A percentile compares a stretch with the other conserved stretches of the same genome.
Evolutionary conservation across 139 green algal species (phyloP).

Genomic region (Coelastrella sp.): DNA sequence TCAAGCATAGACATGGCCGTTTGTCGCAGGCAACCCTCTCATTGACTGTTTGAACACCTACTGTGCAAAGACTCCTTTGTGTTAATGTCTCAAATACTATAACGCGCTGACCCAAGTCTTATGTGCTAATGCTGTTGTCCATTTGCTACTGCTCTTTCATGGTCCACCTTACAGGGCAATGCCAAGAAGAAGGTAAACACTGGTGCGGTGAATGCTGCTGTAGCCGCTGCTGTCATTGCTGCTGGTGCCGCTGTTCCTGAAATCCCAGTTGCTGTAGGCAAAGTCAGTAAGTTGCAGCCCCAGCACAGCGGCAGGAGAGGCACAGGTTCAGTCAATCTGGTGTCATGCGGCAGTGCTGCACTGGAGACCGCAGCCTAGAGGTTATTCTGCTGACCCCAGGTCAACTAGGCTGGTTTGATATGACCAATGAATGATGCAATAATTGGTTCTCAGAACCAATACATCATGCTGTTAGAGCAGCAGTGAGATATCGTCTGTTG

Average conservation of each 20-base stretch:
- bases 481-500: too few species aligned
- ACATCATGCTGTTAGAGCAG: too few species aligned
- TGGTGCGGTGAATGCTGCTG: neutral
- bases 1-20: too few species aligned
- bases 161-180: neutral
- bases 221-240: neutral
- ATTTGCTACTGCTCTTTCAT: too few species aligned
- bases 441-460: too few species aligned
- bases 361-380: neutral
- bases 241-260: neutral
- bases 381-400: too few species aligned
- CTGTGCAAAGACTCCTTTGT: too few species aligned
- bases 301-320: neutral
- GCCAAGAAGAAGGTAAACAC: constrained; percentile 7
- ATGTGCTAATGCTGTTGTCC: too few species aligned
- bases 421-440: neutral
- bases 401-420: neutral
- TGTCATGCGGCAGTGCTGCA: neutral
- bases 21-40: too few species aligned
- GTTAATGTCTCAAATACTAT: too few species aligned
- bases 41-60: too few species aligned
- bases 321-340: neutral
- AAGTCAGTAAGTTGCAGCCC: neutral
- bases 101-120: too few species aligned
- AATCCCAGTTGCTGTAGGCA: neutral